These are phyloP conservation scores for Beta vulgaris DNA, from an alignment of 148 eudicot species.

Conservation along the genomic window DNA sequence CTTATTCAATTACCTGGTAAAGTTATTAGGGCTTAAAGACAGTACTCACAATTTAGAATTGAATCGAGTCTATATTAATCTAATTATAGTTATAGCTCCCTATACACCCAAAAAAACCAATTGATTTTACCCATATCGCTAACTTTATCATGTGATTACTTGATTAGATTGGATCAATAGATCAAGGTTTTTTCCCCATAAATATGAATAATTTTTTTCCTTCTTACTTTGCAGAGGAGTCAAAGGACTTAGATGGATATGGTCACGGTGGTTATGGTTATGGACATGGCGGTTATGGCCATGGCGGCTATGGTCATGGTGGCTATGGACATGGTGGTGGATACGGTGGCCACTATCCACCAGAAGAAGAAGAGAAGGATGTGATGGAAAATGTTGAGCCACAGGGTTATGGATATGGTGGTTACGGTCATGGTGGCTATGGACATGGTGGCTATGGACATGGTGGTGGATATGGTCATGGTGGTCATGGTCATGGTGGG, in stretches of 20 bases:
- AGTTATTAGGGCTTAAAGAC: no score
- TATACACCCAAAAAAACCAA: no score
- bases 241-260: neutral
- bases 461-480: neutral
- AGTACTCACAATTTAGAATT: no score
- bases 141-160: no score
- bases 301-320: neutral
- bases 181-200: no score
- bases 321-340: neutral
- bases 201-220: no score
- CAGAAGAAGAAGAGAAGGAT: neutral
- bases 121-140: no score
- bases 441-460: conserved; percentile 7
- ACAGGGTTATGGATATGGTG: neutral
- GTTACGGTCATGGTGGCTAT: conserved; percentile 8
- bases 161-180: no score
- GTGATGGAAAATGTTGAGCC: neutral
- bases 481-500: neutral
- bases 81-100: no score
- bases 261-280: neutral
- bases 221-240: neutral
- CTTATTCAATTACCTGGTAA: no score
- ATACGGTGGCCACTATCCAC: neutral
- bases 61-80: no score
- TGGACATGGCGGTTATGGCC: neutral